phyloP scores from a whole-genome alignment of 2,329 filamentous ascomycete species.

The Phialophora macrospora region DNA sequence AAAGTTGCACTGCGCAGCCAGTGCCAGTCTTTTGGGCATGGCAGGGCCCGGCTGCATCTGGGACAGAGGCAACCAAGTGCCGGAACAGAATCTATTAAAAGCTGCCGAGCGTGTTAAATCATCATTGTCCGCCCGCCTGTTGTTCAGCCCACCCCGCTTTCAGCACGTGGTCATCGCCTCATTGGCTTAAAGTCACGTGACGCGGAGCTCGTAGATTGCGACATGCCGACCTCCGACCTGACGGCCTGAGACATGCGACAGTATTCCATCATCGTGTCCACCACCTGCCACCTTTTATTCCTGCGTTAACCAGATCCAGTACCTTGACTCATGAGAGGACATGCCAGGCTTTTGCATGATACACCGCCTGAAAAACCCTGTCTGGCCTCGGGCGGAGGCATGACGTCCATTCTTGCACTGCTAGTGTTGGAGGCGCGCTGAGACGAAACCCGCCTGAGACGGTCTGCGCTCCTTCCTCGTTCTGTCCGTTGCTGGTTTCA shows the following conservation, averaged over 20 bases:
- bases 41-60: background rate
- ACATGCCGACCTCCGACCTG: constrained; percentile 29
- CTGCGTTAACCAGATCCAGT: constrained; percentile 14
- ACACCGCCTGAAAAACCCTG: background rate
- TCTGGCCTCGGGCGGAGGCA: background rate
- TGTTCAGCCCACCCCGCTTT: background rate
- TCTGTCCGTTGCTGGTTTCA: background rate
- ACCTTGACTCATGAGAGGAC: background rate
- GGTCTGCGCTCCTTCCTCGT: background rate
- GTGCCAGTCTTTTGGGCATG: background rate
- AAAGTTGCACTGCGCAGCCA: background rate
- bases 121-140: constrained; percentile 19
- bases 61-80: constrained; percentile 2
- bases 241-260: constrained; percentile 21
- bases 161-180: constrained; percentile 13
- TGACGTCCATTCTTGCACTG: constrained; percentile 8
- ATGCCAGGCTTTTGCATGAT: background rate
- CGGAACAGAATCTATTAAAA: constrained; percentile 25
- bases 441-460: constrained; percentile 7
- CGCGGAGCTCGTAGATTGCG: constrained; percentile 26
- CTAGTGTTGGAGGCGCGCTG: background rate
- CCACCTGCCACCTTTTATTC: constrained; percentile 5
- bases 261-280: background rate
- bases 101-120: constrained; percentile 20
- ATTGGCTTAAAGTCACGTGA: constrained; percentile 29